Conservation (phyloP, 2,329 filamentous ascomycete genomes). For the Cyphellophora attinorum region DNA sequence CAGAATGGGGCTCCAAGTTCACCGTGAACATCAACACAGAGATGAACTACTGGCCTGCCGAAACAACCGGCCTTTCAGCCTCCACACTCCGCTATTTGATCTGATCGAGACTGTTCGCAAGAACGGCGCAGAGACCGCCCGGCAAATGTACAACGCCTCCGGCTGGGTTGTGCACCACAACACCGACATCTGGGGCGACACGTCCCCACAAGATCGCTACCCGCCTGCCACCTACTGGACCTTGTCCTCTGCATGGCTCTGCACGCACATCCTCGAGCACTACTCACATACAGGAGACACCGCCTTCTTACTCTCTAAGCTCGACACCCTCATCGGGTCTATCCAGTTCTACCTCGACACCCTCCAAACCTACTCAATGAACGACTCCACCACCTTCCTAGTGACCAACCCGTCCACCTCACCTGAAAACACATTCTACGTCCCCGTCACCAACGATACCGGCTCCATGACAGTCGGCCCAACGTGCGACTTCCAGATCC, state of each 20-base stretch:
- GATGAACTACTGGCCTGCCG: constrained; percentile 52
- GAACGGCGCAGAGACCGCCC: constrained; percentile 30
- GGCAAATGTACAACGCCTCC: constrained; percentile 42
- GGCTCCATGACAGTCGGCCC: constrained; percentile 22
- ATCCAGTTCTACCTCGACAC: constrained; percentile 24
- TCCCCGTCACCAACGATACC: constrained; percentile 6
- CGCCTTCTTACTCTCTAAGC: constrained; percentile 16
- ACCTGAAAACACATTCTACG: constrained; percentile 22
- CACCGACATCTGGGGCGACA: constrained; percentile 51
- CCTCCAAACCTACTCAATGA: constrained; percentile 16
- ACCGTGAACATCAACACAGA: constrained; percentile 52
- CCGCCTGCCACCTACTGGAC: constrained; percentile 31
- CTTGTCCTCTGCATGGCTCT: constrained; percentile 46
- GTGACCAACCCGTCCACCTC: constrained; percentile 22
- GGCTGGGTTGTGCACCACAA: constrained; percentile 51
- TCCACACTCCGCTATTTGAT: constrained; percentile 3
- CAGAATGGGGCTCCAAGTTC: constrained; percentile 47
- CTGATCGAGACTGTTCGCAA: constrained; percentile 5
- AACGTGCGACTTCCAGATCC: constrained; percentile 38
- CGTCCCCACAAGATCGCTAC: constrained; percentile 38
- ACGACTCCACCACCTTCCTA: constrained; percentile 13
- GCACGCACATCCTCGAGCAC: constrained; percentile 50
- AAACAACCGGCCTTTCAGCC: constrained; percentile 41
- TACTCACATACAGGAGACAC: constrained; percentile 39
- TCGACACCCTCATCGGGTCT: constrained; percentile 20